A percentile compares a stretch with the other conserved stretches of the same genome.
These are phyloP conservation scores for Diaporthe vexans DNA, from an alignment of 2,329 filamentous ascomycete genomes.

Conservation along the genomic window DNA sequence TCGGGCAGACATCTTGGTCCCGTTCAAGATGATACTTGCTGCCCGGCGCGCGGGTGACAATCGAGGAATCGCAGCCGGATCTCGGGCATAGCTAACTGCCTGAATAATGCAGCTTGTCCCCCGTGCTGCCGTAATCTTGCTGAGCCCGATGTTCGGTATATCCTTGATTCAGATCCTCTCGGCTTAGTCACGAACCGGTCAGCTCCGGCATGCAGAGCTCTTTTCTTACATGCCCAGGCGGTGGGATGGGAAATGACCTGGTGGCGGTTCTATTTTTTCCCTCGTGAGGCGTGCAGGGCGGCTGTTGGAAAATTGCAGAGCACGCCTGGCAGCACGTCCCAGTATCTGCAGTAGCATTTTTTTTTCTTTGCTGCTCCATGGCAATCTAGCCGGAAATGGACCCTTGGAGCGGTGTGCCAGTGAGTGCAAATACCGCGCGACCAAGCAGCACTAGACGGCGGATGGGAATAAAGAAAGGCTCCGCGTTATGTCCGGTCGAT, in stretches of 20 bases:
- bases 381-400: slow-evolving; percentile 16
- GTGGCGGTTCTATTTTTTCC: slow-evolving; percentile 2
- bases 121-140: slow-evolving; percentile 1
- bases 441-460: not conserved
- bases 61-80: slow-evolving; percentile 17
- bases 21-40: slow-evolving; percentile 10
- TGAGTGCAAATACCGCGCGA: not conserved
- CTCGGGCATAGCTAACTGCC: slow-evolving; percentile 11
- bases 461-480: slow-evolving; percentile 12
- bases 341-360: not conserved
- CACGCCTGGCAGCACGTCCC: slow-evolving; percentile 15
- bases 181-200: slow-evolving; percentile 20
- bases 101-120: slow-evolving; percentile 25
- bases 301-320: slow-evolving; percentile 19
- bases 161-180: slow-evolving; percentile 8
- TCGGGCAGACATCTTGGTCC: slow-evolving; percentile 26
- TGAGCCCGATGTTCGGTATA: not conserved
- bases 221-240: not conserved
- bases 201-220: slow-evolving; percentile 3
- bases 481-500: slow-evolving; percentile 11
- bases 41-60: slow-evolving; percentile 16
- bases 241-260: slow-evolving; percentile 11
- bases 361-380: not conserved
- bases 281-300: slow-evolving; percentile 26
- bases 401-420: slow-evolving; percentile 15